A percentile compares a stretch with the other conserved stretches of the same genome.
phyloP scores from a whole-genome alignment of 306 rosid species.

The Inga oerstediana region DNA sequence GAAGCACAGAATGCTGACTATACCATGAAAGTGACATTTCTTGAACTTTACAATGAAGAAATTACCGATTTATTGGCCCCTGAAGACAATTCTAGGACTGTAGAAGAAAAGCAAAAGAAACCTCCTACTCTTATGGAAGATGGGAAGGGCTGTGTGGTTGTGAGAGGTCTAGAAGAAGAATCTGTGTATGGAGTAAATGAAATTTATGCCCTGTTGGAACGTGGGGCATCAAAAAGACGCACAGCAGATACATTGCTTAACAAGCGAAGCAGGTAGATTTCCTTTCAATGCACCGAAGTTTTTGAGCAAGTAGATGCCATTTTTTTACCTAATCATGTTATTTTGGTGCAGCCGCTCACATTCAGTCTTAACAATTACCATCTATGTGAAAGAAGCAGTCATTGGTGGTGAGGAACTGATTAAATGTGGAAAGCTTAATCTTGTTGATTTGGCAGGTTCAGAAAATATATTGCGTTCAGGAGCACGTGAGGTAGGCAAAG shows the following conservation, averaged over 20 bases:
- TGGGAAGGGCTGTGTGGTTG: conserved; percentile 87
- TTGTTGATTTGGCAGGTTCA: conserved; percentile 97
- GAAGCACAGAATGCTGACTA: conserved; percentile 90
- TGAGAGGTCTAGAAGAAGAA: conserved; percentile 96
- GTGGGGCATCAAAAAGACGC: conserved; percentile 88
- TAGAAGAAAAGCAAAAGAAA: conserved; percentile 77
- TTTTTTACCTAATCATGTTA: background rate
- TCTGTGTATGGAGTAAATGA: conserved; percentile 79
- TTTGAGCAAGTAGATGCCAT: conserved; percentile 11
- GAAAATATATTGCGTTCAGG: conserved; percentile 97
- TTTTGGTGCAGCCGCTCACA: conserved; percentile 88
- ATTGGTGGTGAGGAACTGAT: conserved; percentile 90
- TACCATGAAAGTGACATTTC: conserved; percentile 86
- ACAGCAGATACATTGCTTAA: conserved; percentile 93
- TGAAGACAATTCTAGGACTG: conserved; percentile 67
- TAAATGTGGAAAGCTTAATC: conserved; percentile 98
- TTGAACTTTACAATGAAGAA: conserved; percentile 95
- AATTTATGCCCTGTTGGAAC: conserved; percentile 78
- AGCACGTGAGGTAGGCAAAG: conserved; percentile 79
- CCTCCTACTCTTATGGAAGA: conserved; percentile 87
- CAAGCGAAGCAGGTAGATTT: conserved; percentile 84
- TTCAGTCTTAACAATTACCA: conserved; percentile 88
- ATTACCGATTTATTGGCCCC: conserved; percentile 79
- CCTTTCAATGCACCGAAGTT: background rate
- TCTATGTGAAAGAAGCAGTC: conserved; percentile 80